Percentiles rank a stretch among this genome's conserved stretches.
phyloP scores from a whole-genome alignment of 2,329 filamentous ascomycete genomes.

The Penicillium sp. region DNA sequence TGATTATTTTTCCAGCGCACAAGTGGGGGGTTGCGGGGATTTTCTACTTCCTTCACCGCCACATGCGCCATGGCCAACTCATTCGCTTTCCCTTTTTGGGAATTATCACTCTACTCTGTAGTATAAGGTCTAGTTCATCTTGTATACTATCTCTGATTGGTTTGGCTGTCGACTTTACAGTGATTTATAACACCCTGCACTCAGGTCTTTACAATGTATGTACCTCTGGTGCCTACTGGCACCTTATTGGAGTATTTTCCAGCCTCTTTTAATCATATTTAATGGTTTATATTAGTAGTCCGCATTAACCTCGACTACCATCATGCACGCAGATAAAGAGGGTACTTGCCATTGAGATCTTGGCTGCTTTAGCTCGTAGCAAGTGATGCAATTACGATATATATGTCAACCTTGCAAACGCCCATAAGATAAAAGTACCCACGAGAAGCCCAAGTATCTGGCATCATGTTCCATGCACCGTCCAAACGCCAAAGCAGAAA shows the following conservation, averaged over 20 bases:
- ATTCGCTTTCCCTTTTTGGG: constrained; percentile 22
- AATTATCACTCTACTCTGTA: not conserved
- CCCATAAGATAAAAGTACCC: not conserved
- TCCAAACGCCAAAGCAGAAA: not conserved
- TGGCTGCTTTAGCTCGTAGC: not conserved
- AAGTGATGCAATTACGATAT: not conserved
- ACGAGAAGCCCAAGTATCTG: not conserved
- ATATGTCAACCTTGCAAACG: not conserved
- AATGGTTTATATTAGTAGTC: not conserved
- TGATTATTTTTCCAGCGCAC: constrained; percentile 1
- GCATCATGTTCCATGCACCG: not conserved
- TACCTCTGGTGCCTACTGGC: not conserved
- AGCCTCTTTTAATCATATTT: not conserved
- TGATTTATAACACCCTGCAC: not conserved
- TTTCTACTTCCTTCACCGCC: constrained; percentile 25
- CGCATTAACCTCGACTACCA: not conserved
- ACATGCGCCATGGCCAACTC: constrained; percentile 30
- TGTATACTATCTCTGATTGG: not conserved
- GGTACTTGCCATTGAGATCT: not conserved
- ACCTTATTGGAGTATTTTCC: not conserved
- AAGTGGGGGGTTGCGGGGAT: constrained; percentile 27
- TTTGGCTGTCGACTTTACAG: not conserved
- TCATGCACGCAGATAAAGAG: not conserved
- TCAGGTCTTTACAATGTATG: not conserved
- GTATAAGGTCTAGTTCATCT: not conserved